Evolutionary conservation across 2,329 filamentous ascomycete genomes (phyloP).

Genomic region (Xylaria sp.): DNA sequence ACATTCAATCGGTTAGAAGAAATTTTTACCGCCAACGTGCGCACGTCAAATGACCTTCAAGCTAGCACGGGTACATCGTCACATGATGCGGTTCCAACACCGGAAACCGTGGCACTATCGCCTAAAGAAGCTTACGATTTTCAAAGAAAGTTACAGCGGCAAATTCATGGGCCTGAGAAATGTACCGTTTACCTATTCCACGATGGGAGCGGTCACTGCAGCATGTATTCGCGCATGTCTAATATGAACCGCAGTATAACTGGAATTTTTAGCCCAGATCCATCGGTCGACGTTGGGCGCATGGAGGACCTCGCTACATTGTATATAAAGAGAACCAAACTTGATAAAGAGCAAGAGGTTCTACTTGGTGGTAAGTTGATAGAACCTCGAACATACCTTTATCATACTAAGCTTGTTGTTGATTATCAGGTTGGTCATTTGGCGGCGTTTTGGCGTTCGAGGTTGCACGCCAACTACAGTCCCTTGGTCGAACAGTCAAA

Average conservation of each 20-base stretch:
- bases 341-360: conserved; percentile 15
- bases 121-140: neutral
- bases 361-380: conserved; percentile 48
- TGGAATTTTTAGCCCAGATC: conserved; percentile 14
- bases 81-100: neutral
- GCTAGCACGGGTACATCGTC: no score
- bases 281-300: neutral
- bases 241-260: conserved; percentile 17
- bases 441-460: conserved; percentile 59
- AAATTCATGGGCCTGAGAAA: neutral
- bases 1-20: conserved; percentile 17
- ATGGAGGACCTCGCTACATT: conserved; percentile 29
- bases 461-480: conserved; percentile 47
- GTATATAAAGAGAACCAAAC: conserved; percentile 28
- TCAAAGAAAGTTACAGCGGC: conserved; percentile 7
- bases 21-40: neutral
- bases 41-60: neutral
- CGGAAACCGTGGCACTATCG: neutral
- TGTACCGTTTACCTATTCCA: conserved; percentile 20
- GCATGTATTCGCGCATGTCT: conserved; percentile 19
- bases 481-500: conserved; percentile 44
- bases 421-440: conserved; percentile 51
- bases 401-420: neutral
- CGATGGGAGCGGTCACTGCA: conserved; percentile 27
- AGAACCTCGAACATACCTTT: neutral